A percentile compares a stretch with the other conserved stretches of the same genome.
phyloP scores from a whole-genome alignment of 768 basidiomycete species.

The Lactifluus piperatus region DNA sequence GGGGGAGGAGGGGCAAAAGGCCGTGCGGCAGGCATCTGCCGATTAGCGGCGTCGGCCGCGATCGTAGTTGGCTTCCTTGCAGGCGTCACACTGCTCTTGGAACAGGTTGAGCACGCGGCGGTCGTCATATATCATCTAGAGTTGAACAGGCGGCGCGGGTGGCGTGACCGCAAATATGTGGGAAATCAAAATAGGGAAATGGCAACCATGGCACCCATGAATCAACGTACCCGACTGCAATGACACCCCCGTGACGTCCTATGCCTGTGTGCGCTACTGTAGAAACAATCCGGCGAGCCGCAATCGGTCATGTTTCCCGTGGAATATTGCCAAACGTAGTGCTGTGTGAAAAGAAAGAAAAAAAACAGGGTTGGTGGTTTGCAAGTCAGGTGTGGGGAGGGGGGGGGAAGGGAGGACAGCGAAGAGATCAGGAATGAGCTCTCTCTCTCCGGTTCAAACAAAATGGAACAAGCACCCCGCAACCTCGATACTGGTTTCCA shows the following conservation, averaged over 20 bases:
- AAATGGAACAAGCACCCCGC: conserved; percentile 13
- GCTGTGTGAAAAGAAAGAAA: conserved; percentile 30
- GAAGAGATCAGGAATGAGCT: not conserved
- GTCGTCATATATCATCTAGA: conserved; percentile 30
- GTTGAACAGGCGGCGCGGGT: not conserved
- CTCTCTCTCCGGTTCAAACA: not conserved
- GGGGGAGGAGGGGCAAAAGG: not conserved
- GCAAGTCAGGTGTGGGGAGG: no score
- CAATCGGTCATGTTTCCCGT: conserved; percentile 55
- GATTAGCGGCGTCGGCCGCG: conserved; percentile 22
- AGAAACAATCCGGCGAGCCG: conserved; percentile 37
- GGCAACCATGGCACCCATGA: not conserved
- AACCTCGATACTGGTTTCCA: conserved; percentile 21
- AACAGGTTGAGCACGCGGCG: conserved; percentile 57
- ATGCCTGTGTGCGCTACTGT: conserved; percentile 53
- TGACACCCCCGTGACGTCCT: conserved; percentile 47
- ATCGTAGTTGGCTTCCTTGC: conserved; percentile 33
- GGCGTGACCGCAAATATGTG: not conserved
- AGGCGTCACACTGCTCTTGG: conserved; percentile 52
- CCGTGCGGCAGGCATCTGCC: conserved; percentile 2
- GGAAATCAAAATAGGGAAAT: conserved; percentile 1
- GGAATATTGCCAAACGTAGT: conserved; percentile 55
- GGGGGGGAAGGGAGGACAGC: not conserved
- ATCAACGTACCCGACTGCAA: conserved; percentile 35
- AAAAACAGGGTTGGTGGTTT: no score